Base-by-base conservation (phyloP, 345 rosid species). In the Citrus medica region DNA sequence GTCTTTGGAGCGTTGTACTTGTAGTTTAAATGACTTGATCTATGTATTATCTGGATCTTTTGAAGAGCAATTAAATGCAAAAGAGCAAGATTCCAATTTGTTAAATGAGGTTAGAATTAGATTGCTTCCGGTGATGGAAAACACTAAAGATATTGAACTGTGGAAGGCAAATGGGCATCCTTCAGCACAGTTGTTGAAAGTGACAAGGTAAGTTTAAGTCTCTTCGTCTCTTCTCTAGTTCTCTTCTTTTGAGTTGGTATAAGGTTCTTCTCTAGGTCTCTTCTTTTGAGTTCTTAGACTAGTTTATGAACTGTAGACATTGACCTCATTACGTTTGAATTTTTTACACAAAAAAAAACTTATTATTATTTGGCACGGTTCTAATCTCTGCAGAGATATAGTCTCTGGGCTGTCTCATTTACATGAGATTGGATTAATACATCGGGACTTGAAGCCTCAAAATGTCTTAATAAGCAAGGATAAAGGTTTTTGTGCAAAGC, bases 381-480 rank as follows among this genome's bases (percentile, higher is more conserved):
- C 76, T 80, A 69, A 60, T 71, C 63, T 79, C 64, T 73, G 80
- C 88, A 92, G 97, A 82, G 91, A 92, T 74, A 60, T 91, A 72
- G 90, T 92, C 66, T 83, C 88, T 32, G 93, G 94, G 68, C 87
- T 92, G 80, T 90, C 81, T 75, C 97, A 92, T 87, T 83, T 92
- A 71, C 97, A 92, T 72, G 92, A 91, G 78, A 78, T 91, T 74
- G 97, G 94, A 76, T 91, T 92, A 63, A 80, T 92, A 63, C 97
- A 92, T 76, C 87, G 92, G 76, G 97, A 92, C 82, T 82, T 92
- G 76, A 92, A 91, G 83, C 97, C 97, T 79, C 97, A 87, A 82
- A 91, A 92, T 87, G 97, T 92, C 69, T 86, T 92, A 81, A 91
- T 92, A 76, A 82, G 84, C 48, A 91, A 82, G 79, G 85, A 89